Evolutionary conservation across 257 asterid genomes (phyloP), one percentile per base, ranked within the genome.

Genomic region (Apocynum venetum): DNA sequence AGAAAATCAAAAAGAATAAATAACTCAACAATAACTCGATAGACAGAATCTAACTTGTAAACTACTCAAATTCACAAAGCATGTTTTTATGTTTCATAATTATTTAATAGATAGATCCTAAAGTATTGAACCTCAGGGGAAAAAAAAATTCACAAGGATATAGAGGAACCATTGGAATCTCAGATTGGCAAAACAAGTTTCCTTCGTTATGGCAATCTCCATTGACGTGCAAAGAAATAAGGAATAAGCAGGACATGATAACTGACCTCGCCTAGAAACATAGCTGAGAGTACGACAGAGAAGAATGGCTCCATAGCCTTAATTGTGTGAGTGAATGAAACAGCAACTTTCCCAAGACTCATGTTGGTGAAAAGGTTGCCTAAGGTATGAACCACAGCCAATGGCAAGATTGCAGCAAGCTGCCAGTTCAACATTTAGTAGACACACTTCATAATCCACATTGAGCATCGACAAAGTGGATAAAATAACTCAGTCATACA

Each of bases 231-330:
- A 48, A 25, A 73, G 63, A 25, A 48, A 20, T 51, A 51, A 71
- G 19, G 43, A 53, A 51, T 46, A 60, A 15, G 73, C 19, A 25
- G 13, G 59, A 17, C 38, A 63, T 31, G 46, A 77, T 11, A 79
- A 53, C 14, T 75, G 61, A 93, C 96, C 96, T 90, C 92, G 36
- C 97, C 93, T 13, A 93, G 86, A 79, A 93, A 93, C 92, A 90
- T 90, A 17, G 97, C 91, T 53, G 98, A 93, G 77, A 93, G 96
- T 78, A 88, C 47, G 75, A 93, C 98, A 3, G 98, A 93, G 86
- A 93, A 93, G 88, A 93, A 93, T 46, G 96, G 98, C 86, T 91
- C 98, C 96, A 89, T 92, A 63, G 97, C 97, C 84, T 94, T 94
- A 55, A 94, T 88, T 7, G 98, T 94, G 87, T 94, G 97, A 71